phyloP scores from a whole-genome alignment of 768 basidiomycete species.

The Suillus brevipes region DNA sequence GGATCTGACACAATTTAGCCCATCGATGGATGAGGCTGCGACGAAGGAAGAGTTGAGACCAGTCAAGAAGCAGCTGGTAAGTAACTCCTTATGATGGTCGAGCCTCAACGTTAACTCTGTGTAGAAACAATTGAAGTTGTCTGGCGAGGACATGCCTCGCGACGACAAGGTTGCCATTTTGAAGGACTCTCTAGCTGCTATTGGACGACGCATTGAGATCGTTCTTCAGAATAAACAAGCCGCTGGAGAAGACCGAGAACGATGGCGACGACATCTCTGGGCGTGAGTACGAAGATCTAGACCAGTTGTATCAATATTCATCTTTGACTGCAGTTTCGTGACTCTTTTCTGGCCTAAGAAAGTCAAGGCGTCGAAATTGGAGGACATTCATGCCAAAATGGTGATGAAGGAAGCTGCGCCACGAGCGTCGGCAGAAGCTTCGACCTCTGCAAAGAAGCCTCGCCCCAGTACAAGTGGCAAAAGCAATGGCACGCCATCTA shows the following conservation, averaged over 20 bases:
- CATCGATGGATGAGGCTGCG: slow-evolving; percentile 90
- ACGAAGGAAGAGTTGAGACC: slow-evolving; percentile 96
- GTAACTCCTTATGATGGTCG: slow-evolving; percentile 25
- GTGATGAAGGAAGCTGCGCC: slow-evolving; percentile 81
- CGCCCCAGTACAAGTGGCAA: slow-evolving; percentile 50
- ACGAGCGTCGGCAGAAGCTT: slow-evolving; percentile 47
- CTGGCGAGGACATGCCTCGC: slow-evolving; percentile 89
- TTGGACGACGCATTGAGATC: slow-evolving; percentile 87
- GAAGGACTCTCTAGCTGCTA: slow-evolving; percentile 92
- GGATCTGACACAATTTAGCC: slow-evolving; percentile 44
- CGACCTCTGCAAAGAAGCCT: slow-evolving; percentile 56
- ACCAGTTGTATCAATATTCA: slow-evolving; percentile 7
- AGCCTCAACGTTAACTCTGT: slow-evolving; percentile 12
- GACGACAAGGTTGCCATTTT: slow-evolving; percentile 96
- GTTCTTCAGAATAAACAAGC: slow-evolving; percentile 77
- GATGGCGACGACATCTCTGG: slow-evolving; percentile 96
- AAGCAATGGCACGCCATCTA: slow-evolving; percentile 52
- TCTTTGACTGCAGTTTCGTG: slow-evolving; percentile 64
- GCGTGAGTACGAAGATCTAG: slow-evolving; percentile 59
- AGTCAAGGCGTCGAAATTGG: slow-evolving; percentile 89
- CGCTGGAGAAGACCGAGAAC: slow-evolving; percentile 77
- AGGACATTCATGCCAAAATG: slow-evolving; percentile 96
- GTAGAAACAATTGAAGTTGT: slow-evolving; percentile 93
- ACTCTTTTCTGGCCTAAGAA: slow-evolving; percentile 98
- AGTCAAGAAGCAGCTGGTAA: slow-evolving; percentile 92